Evolutionary conservation across 345 rosid genomes (phyloP), one percentile per base, ranked within the genome.

Genomic region (Turritis glabra): DNA sequence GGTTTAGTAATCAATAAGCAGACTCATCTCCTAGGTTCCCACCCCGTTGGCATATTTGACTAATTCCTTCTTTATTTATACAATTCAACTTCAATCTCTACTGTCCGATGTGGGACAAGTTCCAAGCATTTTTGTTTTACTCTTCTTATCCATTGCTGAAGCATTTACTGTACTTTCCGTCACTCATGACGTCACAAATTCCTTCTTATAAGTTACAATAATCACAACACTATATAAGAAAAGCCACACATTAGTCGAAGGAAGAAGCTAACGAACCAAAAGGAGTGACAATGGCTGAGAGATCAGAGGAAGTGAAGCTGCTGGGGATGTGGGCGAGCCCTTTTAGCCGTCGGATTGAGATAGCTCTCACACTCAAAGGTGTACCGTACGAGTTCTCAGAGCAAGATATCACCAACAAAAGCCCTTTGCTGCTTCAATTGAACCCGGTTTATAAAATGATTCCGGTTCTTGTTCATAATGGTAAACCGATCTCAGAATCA

Each of bases 381-480:
- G 25, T 82, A 17, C 54, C 65, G 0, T 82, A 69, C 15, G 82
- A 80, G 11, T 82, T 67, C 67, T 41, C 73, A 1, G 82, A 77
- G 40, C 63, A 75, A 53, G 77, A 81, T 37, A 32, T 83, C 7
- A 17, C 30, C 17, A 79, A 79, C 64, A 79, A 76, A 25, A 78
- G 82, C 51, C 48, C 75, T 57, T 22, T 52, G 23, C 76, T 82
- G 32, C 57, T 84, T 0, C 43, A 71, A 8, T 26, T 60, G 18
- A 78, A 80, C 59, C 84, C 85, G 5, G 46, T 84, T 52, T 63
- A 82, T 26, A 69, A 80, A 55, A 78, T 68, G 66, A 33, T 82
- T 1, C 85, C 85, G 4, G 83, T 82, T 59, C 75, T 84, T 38
- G 69, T 81, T 1, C 87, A 82, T 71, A 78, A 72, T 22, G 84